Conservation (phyloP, 768 basidiomycete genomes). For the Phanerochaete sordida region DNA sequence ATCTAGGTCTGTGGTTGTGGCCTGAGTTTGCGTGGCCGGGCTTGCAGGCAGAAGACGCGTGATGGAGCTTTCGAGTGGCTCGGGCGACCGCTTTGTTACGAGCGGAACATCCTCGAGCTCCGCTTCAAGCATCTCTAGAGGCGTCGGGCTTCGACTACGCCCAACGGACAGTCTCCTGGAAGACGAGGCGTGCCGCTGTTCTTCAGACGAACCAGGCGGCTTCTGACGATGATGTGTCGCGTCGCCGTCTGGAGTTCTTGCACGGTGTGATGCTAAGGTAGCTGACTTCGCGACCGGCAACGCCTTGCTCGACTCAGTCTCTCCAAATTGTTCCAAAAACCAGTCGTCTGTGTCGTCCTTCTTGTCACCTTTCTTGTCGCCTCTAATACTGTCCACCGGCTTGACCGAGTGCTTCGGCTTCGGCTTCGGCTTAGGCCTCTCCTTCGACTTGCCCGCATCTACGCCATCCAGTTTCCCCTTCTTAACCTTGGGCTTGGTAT, state of each 20-base stretch:
- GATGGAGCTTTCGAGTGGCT: not conserved
- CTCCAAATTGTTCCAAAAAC: constrained; percentile 51
- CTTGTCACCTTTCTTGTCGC: not conserved
- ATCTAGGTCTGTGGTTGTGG: constrained; percentile 6
- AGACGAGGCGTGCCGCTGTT: not conserved
- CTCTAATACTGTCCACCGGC: too few species aligned
- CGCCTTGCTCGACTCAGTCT: not conserved
- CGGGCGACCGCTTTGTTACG: not conserved
- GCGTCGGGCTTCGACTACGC: constrained; percentile 1
- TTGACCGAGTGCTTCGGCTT: not conserved
- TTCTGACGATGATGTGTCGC: not conserved
- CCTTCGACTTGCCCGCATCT: not conserved
- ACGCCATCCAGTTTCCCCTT: not conserved
- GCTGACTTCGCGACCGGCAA: not conserved
- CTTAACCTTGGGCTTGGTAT: not conserved
- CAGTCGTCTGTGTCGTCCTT: constrained; percentile 58
- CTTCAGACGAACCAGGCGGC: not conserved
- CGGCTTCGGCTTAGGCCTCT: not conserved
- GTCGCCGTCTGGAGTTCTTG: not conserved
- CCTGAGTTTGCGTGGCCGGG: not conserved
- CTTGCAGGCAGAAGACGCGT: not conserved
- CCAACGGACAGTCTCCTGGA: not conserved
- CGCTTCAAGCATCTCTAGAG: constrained; percentile 3
- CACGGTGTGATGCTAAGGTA: not conserved
- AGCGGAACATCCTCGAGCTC: constrained; percentile 1